Evolutionary conservation across 331 rosid genomes (phyloP).

Genomic region (Cucumis variabilis): DNA sequence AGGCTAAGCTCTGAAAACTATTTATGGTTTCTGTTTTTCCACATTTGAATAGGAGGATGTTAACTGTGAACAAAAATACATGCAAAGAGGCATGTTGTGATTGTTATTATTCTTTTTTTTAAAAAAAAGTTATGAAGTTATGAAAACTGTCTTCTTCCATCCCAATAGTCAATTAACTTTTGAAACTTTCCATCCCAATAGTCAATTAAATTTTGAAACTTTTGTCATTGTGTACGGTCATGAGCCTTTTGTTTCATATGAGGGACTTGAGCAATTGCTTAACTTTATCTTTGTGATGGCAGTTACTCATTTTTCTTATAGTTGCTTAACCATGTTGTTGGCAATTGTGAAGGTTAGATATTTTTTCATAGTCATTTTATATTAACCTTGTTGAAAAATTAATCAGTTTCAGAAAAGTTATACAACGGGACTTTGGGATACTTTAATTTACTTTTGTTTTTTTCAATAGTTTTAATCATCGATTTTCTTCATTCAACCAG

Average conservation of each 20-base stretch:
- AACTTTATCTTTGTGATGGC: constrained; percentile 98
- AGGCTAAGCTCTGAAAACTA: constrained; percentile 78
- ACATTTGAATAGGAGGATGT: constrained; percentile 57
- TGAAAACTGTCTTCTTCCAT: neutral
- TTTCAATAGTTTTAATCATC: constrained; percentile 11
- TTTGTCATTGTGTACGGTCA: constrained; percentile 62
- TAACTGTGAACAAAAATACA: constrained; percentile 48
- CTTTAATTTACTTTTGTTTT: neutral
- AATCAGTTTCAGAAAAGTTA: neutral
- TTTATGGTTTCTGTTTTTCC: constrained; percentile 54
- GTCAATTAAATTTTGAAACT: constrained; percentile 29
- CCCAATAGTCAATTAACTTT: constrained; percentile 16
- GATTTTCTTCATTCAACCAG: neutral
- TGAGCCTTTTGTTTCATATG: constrained; percentile 89
- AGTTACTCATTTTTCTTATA: constrained; percentile 88
- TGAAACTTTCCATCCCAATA: constrained; percentile 9
- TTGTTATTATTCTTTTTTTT: constrained; percentile 28
- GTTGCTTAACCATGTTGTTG: constrained; percentile 97
- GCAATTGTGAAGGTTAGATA: constrained; percentile 84
- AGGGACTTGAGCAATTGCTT: constrained; percentile 98
- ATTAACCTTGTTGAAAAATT: neutral
- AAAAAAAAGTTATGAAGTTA: neutral
- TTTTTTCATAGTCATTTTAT: neutral
- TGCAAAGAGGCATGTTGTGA: constrained; percentile 71
- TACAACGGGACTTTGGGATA: neutral